Evolutionary conservation across 371 early-diverging fungal genomes (phyloP), one percentile per base, ranked within the genome.

Genomic region (Rhizopus arrhizus): DNA sequence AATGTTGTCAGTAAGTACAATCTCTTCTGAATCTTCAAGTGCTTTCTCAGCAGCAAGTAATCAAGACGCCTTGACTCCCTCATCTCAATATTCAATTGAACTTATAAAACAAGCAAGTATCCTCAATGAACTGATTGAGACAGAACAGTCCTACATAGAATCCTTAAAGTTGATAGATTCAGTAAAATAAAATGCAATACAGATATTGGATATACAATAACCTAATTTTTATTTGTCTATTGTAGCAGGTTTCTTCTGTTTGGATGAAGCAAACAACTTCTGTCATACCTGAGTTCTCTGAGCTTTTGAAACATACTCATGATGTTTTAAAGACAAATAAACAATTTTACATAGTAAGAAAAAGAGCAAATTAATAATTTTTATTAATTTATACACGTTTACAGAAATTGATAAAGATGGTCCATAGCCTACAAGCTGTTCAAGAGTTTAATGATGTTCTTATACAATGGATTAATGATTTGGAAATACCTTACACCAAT

Each of bases 381-480:
- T 22, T 22, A 22, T 22, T 22, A 22, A 22, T 22, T 22, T 22
- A 2, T 22, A 22, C 2, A 22, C 22, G 22, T 22, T 22, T 22
- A 22, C 2, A 22, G 22, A 22, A 22, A 22, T 22, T 22, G 22
- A 22, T 22, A 22, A 22, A 22, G 2, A 22, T 22, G 22, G 22
- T 22, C 22, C 22, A 22, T 22, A 46, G 62, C 67, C 16, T 31
- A 65, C 29, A 65, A 62, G 11, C 22, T 22, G 22, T 22, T 22
- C 72, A 57, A 34, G 78, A 75, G 35, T 67, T 81, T 5, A 79
- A 78, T 29, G 77, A 76, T 41, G 60, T 62, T 9, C 59, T 83
- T 13, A 74, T 81, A 77, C 68, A 69, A 52, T 83, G 83, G 83
- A 81, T 80, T 5, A 59, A 79, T 59, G 81, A 81, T 58, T 70